A percentile compares a stretch with the other conserved stretches of the same genome.
These are phyloP conservation scores for Posidonia oceanica DNA, from an alignment of 116 monocot genomes.

Conservation along the genomic window DNA sequence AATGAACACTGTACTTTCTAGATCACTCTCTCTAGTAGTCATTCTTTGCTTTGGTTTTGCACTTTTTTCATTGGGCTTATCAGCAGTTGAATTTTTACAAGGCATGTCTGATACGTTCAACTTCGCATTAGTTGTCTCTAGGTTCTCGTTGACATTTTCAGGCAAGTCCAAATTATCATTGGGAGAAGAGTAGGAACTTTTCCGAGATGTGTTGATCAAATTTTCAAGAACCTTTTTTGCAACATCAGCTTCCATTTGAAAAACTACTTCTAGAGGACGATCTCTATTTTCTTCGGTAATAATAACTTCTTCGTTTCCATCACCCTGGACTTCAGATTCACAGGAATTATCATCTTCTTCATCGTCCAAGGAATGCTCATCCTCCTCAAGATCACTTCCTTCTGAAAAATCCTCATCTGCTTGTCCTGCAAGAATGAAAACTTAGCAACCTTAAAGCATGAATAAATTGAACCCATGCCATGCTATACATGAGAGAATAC, in stretches of 20 bases:
- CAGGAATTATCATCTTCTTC: too few species aligned
- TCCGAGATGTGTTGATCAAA: too few species aligned
- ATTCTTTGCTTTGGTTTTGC: neutral
- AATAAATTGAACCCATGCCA: too few species aligned
- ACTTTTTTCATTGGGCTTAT: neutral
- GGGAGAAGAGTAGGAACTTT: too few species aligned
- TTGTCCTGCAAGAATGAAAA: neutral
- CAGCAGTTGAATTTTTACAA: neutral
- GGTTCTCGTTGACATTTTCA: constrained; percentile 10
- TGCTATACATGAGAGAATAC: too few species aligned
- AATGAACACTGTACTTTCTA: constrained; percentile 30
- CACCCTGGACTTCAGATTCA: constrained; percentile 2
- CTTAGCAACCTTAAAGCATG: too few species aligned
- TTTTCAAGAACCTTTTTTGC: too few species aligned
- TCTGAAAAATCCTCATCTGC: neutral
- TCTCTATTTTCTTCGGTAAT: constrained; percentile 16
- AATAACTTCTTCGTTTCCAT: constrained; percentile 7
- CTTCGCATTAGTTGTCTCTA: constrained; percentile 1
- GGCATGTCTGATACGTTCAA: constrained; percentile 9
- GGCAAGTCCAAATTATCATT: too few species aligned
- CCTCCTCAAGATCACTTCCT: neutral
- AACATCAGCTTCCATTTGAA: too few species aligned
- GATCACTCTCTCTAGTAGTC: neutral
- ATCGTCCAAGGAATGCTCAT: neutral
- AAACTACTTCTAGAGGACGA: constrained; percentile 26